Percentiles rank a stretch among this genome's conserved stretches.
phyloP scores from a whole-genome alignment of 371 early-diverging fungal genomes.

The Apophysomyces variabilis region DNA sequence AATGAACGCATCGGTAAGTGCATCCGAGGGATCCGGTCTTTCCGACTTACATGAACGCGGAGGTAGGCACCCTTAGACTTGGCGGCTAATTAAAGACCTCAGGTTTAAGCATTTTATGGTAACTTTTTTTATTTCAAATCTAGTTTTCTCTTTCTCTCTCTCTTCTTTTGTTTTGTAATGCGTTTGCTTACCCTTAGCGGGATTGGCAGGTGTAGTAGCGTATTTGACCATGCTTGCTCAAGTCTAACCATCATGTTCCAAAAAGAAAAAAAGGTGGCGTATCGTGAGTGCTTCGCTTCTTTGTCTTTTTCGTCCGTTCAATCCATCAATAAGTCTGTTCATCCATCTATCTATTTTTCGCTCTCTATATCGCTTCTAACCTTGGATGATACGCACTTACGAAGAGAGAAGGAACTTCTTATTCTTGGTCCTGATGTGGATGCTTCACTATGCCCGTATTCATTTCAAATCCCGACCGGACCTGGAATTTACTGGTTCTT shows the following conservation, averaged over 20 bases:
- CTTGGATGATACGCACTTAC: constrained; percentile 7
- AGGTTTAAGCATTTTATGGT: neutral
- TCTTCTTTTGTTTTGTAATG: neutral
- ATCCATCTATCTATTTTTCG: constrained; percentile 21
- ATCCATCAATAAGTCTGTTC: constrained; percentile 18
- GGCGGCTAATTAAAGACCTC: constrained; percentile 24
- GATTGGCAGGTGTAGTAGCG: constrained; percentile 46
- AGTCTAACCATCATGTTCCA: constrained; percentile 2
- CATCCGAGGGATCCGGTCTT: neutral
- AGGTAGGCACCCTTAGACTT: constrained; percentile 36
- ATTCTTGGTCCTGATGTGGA: neutral
- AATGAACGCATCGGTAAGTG: neutral
- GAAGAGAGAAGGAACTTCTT: neutral
- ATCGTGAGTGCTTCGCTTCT: neutral
- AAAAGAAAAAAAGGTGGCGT: neutral
- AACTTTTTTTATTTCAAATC: too few species aligned
- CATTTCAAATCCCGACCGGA: neutral
- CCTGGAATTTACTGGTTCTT: neutral
- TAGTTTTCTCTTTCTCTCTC: neutral
- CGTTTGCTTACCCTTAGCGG: constrained; percentile 38
- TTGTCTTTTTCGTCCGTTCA: neutral
- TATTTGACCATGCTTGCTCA: constrained; percentile 46
- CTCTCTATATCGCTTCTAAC: neutral
- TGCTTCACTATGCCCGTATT: neutral
- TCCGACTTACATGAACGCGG: constrained; percentile 34